Conservation (phyloP, 2,329 filamentous ascomycete genomes). For the Sphaerulina populicola region DNA sequence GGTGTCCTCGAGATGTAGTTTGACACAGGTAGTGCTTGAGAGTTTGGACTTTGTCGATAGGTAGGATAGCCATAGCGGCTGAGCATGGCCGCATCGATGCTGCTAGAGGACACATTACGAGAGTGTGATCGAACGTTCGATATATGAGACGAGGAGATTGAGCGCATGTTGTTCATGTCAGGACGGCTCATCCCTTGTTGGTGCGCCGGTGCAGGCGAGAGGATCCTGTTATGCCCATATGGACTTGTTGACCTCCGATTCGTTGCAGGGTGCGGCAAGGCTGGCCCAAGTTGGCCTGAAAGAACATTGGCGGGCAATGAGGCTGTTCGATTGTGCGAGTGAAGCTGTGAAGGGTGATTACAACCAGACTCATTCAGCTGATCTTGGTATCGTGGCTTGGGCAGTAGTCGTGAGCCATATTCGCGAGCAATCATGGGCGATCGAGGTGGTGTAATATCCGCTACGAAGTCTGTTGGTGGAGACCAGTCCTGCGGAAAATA, state of each 20-base stretch:
- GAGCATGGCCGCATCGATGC: conserved; percentile 30
- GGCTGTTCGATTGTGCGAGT: conserved; percentile 24
- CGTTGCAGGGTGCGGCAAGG: conserved; percentile 12
- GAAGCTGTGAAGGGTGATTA: conserved; percentile 6
- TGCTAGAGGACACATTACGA: conserved; percentile 28
- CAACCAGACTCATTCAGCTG: conserved; percentile 23
- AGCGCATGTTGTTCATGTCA: conserved; percentile 23
- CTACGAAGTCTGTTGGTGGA: conserved; percentile 28
- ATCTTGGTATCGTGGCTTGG: conserved; percentile 26
- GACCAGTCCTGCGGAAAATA: conserved; percentile 28
- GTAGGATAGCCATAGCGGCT: conserved; percentile 70
- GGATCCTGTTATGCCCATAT: conserved; percentile 12
- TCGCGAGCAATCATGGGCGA: conserved; percentile 28
- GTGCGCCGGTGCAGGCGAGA: conserved; percentile 17
- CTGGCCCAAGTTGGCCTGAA: conserved; percentile 25
- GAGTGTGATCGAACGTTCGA: conserved; percentile 27
- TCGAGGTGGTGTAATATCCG: conserved; percentile 26
- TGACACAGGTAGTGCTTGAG: conserved; percentile 28
- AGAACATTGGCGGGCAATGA: conserved; percentile 27
- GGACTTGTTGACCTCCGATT: conserved; percentile 27
- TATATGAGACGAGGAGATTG: conserved; percentile 25
- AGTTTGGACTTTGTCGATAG: conserved; percentile 46
- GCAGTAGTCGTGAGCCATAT: conserved; percentile 25
- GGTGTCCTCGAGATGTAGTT: conserved; percentile 27
- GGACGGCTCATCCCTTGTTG: conserved; percentile 22